phyloP scores from a whole-genome alignment of 192 early-diverging fungal genomes.

The Coemansia sp. region DNA sequence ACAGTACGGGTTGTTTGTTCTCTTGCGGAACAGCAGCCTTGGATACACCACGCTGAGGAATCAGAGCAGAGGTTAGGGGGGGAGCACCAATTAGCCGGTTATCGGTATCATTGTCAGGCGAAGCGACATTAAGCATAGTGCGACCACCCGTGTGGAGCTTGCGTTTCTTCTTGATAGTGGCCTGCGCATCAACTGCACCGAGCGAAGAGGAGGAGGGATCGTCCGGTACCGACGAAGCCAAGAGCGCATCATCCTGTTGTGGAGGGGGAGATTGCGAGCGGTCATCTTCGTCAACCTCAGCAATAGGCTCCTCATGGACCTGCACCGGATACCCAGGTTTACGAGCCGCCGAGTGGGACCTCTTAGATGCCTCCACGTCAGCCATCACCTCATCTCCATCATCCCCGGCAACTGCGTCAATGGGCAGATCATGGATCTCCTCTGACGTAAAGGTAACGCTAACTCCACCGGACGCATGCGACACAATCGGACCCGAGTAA shows the following conservation, averaged over 20 bases:
- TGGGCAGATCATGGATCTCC: slow-evolving; percentile 41
- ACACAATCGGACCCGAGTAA: slow-evolving; percentile 44
- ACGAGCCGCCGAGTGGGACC: slow-evolving; percentile 13
- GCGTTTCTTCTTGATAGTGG: slow-evolving; percentile 48
- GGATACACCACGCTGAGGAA: not conserved
- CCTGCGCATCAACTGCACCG: slow-evolving; percentile 7
- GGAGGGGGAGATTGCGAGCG: too few relatives aligned
- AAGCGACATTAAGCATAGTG: slow-evolving; percentile 20
- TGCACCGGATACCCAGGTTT: not conserved
- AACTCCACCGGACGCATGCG: slow-evolving; percentile 40
- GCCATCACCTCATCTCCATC: slow-evolving; percentile 15
- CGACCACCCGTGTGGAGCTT: slow-evolving; percentile 29
- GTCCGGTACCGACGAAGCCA: too few relatives aligned
- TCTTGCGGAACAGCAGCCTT: slow-evolving; percentile 24
- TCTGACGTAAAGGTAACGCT: slow-evolving; percentile 51
- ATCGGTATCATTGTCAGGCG: slow-evolving; percentile 5
- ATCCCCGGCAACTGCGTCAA: slow-evolving; percentile 2
- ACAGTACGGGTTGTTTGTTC: slow-evolving; percentile 39
- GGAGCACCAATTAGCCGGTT: slow-evolving; percentile 4
- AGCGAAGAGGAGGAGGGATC: slow-evolving; percentile 1
- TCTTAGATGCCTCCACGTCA: slow-evolving; percentile 4
- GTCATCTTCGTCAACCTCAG: slow-evolving; percentile 12
- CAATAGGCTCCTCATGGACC: not conserved
- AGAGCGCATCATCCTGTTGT: too few relatives aligned
- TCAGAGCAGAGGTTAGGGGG: not conserved